Conservation (phyloP, 345 rosid species). For the Passiflora organensis region DNA sequence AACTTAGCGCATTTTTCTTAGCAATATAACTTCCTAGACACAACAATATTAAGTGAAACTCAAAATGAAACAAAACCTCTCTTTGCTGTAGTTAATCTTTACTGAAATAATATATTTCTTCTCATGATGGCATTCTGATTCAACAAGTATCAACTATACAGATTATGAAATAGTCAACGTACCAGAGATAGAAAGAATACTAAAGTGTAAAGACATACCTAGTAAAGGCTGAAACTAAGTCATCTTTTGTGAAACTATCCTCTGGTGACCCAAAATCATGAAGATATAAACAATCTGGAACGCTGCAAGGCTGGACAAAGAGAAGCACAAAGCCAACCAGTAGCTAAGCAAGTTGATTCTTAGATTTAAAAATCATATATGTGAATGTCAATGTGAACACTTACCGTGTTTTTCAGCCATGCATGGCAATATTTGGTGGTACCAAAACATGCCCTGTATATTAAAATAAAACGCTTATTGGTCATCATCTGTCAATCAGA, state of each 20-base stretch:
- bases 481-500: conserved; percentile 11
- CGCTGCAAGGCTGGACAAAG: conserved; percentile 29
- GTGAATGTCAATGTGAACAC: conserved; percentile 4
- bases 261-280: conserved; percentile 26
- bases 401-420: conserved; percentile 90
- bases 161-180: too few relatives aligned
- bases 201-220: conserved; percentile 12
- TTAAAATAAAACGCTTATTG: conserved; percentile 7
- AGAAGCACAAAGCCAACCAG: not conserved
- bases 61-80: too few relatives aligned
- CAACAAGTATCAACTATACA: too few relatives aligned
- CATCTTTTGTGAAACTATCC: conserved; percentile 32
- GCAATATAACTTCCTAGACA: too few relatives aligned
- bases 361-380: not conserved
- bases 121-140: too few relatives aligned
- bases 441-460: conserved; percentile 87
- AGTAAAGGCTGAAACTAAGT: conserved; percentile 24
- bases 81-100: too few relatives aligned
- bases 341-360: not conserved
- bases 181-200: too few relatives aligned
- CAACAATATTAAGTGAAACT: too few relatives aligned
- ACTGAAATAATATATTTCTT: too few relatives aligned
- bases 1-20: too few relatives aligned
- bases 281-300: conserved; percentile 27
- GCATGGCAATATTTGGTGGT: conserved; percentile 96